These are phyloP conservation scores for Blastomyces silverae DNA, from an alignment of 2,329 filamentous ascomycete species.

Conservation along the genomic window DNA sequence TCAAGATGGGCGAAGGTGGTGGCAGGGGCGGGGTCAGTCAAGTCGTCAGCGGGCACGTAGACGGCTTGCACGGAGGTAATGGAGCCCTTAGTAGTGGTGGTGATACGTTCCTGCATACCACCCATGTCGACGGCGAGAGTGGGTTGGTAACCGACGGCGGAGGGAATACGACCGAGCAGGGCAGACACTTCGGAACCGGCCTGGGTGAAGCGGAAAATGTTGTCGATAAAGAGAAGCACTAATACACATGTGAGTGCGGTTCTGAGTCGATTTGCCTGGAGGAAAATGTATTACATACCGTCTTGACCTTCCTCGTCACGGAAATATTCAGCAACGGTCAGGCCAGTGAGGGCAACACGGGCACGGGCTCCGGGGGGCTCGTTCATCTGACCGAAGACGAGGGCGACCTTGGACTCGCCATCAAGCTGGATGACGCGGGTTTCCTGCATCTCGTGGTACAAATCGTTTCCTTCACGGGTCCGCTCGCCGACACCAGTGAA, in stretches of 20 bases:
- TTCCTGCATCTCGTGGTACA: constrained; percentile 99
- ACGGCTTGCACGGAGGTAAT: constrained; percentile 99
- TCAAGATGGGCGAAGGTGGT: constrained; percentile 99
- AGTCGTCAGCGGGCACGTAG: constrained; percentile 99
- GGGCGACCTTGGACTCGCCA: constrained; percentile 97
- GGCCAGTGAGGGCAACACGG: constrained; percentile 96
- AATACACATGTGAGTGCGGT: constrained; percentile 20
- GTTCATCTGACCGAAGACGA: constrained; percentile 99
- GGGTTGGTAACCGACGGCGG: constrained; percentile 99
- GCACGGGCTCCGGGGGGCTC: constrained; percentile 99
- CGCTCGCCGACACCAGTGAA: constrained; percentile 99
- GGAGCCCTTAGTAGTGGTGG: constrained; percentile 98
- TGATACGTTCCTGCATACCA: constrained; percentile 99
- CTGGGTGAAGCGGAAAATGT: constrained; percentile 99
- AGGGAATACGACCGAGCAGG: constrained; percentile 98
- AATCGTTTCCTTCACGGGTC: constrained; percentile 99
- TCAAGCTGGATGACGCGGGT: constrained; percentile 99
- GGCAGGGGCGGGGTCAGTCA: constrained; percentile 98
- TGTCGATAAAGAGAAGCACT: constrained; percentile 99
- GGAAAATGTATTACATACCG: constrained; percentile 46
- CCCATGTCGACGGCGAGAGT: constrained; percentile 98
- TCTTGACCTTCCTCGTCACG: constrained; percentile 76
- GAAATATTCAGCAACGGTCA: constrained; percentile 66
- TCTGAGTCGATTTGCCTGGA: not conserved
- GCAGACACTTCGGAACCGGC: constrained; percentile 99